Evolutionary conservation across 169 alveolate genomes (phyloP).

Genomic region (Plasmodium ovale): DNA sequence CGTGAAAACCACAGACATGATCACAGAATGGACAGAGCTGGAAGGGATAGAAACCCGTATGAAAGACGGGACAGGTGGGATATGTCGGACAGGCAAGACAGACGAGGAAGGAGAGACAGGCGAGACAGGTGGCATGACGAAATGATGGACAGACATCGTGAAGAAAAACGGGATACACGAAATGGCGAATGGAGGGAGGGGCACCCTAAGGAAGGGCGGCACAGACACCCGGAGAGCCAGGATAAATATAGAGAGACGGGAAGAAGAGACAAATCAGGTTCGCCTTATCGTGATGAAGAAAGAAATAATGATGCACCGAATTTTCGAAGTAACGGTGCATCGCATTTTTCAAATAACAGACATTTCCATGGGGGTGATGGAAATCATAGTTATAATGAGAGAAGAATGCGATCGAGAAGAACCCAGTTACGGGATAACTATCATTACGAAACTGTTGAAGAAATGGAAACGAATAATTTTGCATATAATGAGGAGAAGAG

Average conservation of each 20-base stretch:
- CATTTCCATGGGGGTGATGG: slow-evolving; percentile 6
- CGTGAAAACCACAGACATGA: background rate
- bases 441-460: slow-evolving; percentile 58
- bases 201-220: too few relatives aligned
- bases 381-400: slow-evolving; percentile 1
- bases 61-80: too few relatives aligned
- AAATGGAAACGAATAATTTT: slow-evolving; percentile 2
- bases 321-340: background rate
- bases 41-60: background rate
- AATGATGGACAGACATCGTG: too few relatives aligned
- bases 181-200: too few relatives aligned
- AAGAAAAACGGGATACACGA: too few relatives aligned
- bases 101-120: too few relatives aligned
- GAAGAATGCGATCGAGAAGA: slow-evolving; percentile 29
- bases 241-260: background rate
- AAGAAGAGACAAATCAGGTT: background rate
- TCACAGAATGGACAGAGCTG: background rate
- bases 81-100: too few relatives aligned
- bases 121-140: too few relatives aligned
- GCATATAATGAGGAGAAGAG: slow-evolving; percentile 1
- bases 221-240: too few relatives aligned
- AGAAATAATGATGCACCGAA: background rate
- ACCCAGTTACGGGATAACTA: slow-evolving; percentile 41
- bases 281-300: background rate
- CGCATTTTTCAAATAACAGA: too few relatives aligned